These are phyloP conservation scores for Zygoascus ofunaensis DNA, from an alignment of 805 yeast species.

Conservation along the genomic window DNA sequence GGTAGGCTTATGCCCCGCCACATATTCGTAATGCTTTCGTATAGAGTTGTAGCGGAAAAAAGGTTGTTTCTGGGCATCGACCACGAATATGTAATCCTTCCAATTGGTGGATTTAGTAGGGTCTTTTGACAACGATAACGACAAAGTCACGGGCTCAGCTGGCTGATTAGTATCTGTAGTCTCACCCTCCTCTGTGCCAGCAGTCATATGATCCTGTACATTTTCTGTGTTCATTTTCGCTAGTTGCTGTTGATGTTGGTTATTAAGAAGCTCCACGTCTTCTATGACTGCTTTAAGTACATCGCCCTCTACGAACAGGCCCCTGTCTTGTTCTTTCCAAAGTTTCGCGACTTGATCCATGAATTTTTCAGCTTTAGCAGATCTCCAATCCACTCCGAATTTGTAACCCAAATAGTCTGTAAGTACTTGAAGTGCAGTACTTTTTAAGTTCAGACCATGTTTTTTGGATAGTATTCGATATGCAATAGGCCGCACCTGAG, in stretches of 20 bases:
- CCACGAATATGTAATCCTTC: constrained; percentile 61
- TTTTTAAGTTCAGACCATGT: constrained; percentile 81
- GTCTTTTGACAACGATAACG: neutral
- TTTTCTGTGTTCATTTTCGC: neutral
- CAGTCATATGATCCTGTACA: neutral
- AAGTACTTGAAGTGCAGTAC: constrained; percentile 66
- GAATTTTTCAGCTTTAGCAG: constrained; percentile 48
- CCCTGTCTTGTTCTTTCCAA: constrained; percentile 89
- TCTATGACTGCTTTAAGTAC: constrained; percentile 55
- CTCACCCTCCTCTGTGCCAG: neutral
- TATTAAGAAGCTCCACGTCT: constrained; percentile 10
- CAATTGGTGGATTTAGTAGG: constrained; percentile 38
- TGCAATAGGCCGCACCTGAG: constrained; percentile 83
- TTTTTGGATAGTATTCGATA: constrained; percentile 84
- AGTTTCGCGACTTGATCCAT: constrained; percentile 68
- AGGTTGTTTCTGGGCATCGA: constrained; percentile 59
- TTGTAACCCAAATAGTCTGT: constrained; percentile 67
- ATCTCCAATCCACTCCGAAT: constrained; percentile 84
- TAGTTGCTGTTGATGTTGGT: neutral
- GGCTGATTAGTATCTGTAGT: neutral
- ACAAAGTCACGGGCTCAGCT: neutral
- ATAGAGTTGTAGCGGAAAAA: constrained; percentile 49
- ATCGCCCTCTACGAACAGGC: constrained; percentile 72
- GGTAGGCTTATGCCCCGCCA: constrained; percentile 11
- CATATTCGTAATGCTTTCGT: constrained; percentile 49